phyloP scores from a whole-genome alignment of 2,329 filamentous ascomycete genomes.

The Hortaea werneckii region DNA sequence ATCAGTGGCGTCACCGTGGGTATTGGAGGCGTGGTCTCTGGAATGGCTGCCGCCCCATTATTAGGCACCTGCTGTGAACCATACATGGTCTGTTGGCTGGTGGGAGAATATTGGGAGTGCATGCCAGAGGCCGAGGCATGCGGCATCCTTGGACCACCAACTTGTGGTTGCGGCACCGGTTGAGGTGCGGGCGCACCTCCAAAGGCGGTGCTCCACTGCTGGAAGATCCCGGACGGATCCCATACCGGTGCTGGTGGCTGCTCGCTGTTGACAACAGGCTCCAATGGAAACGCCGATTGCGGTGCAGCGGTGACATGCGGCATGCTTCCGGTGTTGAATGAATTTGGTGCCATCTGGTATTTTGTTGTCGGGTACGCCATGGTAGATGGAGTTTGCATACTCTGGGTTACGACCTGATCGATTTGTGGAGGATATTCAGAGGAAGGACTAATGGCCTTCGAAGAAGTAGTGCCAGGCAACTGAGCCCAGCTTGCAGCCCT shows the following conservation, averaged over 20 bases:
- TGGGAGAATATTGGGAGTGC: slow-evolving; percentile 25
- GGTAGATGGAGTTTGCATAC: slow-evolving; percentile 8
- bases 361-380: slow-evolving; percentile 11
- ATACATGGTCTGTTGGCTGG: slow-evolving; percentile 13
- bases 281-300: slow-evolving; percentile 14
- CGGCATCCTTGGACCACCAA: slow-evolving; percentile 11
- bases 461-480: slow-evolving; percentile 10
- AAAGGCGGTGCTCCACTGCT: slow-evolving; percentile 94
- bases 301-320: slow-evolving; percentile 14
- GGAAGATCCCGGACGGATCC: slow-evolving; percentile 35
- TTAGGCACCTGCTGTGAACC: slow-evolving; percentile 12
- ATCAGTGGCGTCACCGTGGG: slow-evolving; percentile 38
- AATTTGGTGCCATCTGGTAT: slow-evolving; percentile 11
- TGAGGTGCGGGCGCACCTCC: slow-evolving; percentile 42
- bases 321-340: slow-evolving; percentile 12
- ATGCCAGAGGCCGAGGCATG: slow-evolving; percentile 1
- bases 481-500: slow-evolving; percentile 10
- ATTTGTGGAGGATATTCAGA: slow-evolving; percentile 14
- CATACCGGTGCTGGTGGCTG: slow-evolving; percentile 18
- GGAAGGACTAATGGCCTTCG: slow-evolving; percentile 15
- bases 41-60: not conserved
- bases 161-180: slow-evolving; percentile 20
- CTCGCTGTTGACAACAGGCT: slow-evolving; percentile 20
- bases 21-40: slow-evolving; percentile 1
- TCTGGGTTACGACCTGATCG: slow-evolving; percentile 10